phyloP scores from a whole-genome alignment of 768 basidiomycete genomes.

The Asterophora lycoperdoides region DNA sequence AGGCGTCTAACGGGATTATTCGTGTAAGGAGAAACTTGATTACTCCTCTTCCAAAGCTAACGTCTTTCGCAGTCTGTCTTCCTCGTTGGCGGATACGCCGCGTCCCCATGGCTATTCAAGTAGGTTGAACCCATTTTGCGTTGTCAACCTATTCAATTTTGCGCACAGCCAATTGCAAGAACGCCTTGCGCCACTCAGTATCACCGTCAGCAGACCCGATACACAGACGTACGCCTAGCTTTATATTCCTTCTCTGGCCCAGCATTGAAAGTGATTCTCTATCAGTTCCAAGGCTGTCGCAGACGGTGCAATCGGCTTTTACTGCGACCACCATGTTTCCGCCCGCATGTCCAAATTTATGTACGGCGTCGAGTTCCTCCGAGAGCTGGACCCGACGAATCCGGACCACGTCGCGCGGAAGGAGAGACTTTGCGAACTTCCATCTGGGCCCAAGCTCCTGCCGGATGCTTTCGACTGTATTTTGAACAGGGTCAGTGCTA shows the following conservation, averaged over 20 bases:
- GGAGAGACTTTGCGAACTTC: constrained; percentile 67
- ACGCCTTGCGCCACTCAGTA: constrained; percentile 48
- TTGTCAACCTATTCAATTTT: no score
- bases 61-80: constrained; percentile 58
- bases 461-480: constrained; percentile 84
- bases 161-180: constrained; percentile 58
- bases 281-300: constrained; percentile 81
- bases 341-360: constrained; percentile 77
- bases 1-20: constrained; percentile 62
- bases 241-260: not conserved
- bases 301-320: constrained; percentile 80
- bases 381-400: constrained; percentile 61
- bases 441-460: constrained; percentile 71
- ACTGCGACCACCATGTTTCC: constrained; percentile 80
- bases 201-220: constrained; percentile 72
- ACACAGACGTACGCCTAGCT: constrained; percentile 60
- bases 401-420: constrained; percentile 62
- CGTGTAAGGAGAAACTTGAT: constrained; percentile 37
- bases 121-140: constrained; percentile 12
- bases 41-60: not conserved
- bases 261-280: not conserved
- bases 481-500: constrained; percentile 52
- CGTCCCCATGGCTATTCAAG: constrained; percentile 74
- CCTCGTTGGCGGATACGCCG: constrained; percentile 80
- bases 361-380: constrained; percentile 79